Evolutionary conservation across 306 rosid species (phyloP), one percentile per base, ranked within the genome.

Genomic region (Hippophae rhamnoides): DNA sequence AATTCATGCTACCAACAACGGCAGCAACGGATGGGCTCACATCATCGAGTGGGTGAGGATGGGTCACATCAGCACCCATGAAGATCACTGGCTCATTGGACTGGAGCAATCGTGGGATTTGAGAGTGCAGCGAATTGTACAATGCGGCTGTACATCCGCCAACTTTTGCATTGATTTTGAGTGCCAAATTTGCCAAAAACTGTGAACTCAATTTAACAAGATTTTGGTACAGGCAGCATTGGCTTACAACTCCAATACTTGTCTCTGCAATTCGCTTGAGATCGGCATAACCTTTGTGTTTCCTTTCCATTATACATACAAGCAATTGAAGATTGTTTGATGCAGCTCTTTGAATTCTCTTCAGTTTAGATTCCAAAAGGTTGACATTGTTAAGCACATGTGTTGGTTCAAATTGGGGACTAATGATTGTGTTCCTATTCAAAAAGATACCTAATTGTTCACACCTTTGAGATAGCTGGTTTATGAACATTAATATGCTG

Each of bases 21-120:
- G 99, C 99, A 14, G 97, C 97, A 41, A 93, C 86, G 10, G 99
- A 93, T 47, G 99, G 99, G 72, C 99, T 93, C 10, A 67, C 79
- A 65, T 93, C 99, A 63, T 93, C 99, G n/a, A 93, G 90, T 13
- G 99, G 99, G 63, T 93, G 99, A 41, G 97, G 99, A 72, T 88
- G 99, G 27, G 99, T 93, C 10, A 93, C 99, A 67, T 93, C 99
- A 3, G 99, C 99, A 1, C 99, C 99, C 97, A 93, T 80, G 66
- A 93, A 93, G 64, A 93, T 86, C 41, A 69, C 95, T 0, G 97
- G 96, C 75, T 93, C 92, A 23, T 80, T 81, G 0, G 61, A 54
- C 13, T 40, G 74, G 52, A 92, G 82, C 54, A 92, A 79, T 0
- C 98, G 77, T 1, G 98, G 98, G 63, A 92, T 57, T 62, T 92